phyloP scores from a whole-genome alignment of 352 stramenopile genomes.

The Phytophthora tentaculata region DNA sequence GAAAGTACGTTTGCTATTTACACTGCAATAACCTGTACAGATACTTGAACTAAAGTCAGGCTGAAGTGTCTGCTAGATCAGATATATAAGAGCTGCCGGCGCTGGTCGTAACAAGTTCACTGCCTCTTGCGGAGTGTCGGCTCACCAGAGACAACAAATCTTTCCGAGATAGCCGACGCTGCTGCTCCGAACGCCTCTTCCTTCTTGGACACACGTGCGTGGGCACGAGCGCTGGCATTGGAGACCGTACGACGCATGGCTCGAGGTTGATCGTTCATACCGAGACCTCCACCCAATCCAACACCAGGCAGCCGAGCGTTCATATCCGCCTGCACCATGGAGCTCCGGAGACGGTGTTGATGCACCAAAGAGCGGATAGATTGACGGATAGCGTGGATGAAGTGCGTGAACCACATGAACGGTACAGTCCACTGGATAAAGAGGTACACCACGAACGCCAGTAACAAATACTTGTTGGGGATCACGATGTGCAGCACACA shows the following conservation, averaged over 20 bases:
- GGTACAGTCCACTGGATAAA: conserved; percentile 85
- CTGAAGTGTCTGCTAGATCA: not conserved
- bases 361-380: conserved; percentile 72
- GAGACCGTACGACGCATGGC: conserved; percentile 61
- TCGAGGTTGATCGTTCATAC: conserved; percentile 45
- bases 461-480: conserved; percentile 85
- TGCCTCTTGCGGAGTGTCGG: conserved; percentile 37
- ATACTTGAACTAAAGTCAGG: not conserved
- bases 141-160: conserved; percentile 65
- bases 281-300: conserved; percentile 37
- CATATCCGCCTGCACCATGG: conserved; percentile 65
- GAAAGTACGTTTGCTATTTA: too few species aligned
- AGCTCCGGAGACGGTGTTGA: conserved; percentile 77
- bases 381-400: conserved; percentile 69
- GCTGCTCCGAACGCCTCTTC: conserved; percentile 85
- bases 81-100: conserved; percentile 1
- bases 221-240: conserved; percentile 63
- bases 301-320: conserved; percentile 42
- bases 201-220: conserved; percentile 84
- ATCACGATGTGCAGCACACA: conserved; percentile 87
- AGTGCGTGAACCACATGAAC: conserved; percentile 74
- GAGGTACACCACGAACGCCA: conserved; percentile 79
- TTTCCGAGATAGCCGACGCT: conserved; percentile 77
- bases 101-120: conserved; percentile 9
- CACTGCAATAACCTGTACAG: conserved; percentile 8